These are phyloP conservation scores for Pythium sp. DNA, from an alignment of 352 stramenopile genomes.

Conservation along the genomic window DNA sequence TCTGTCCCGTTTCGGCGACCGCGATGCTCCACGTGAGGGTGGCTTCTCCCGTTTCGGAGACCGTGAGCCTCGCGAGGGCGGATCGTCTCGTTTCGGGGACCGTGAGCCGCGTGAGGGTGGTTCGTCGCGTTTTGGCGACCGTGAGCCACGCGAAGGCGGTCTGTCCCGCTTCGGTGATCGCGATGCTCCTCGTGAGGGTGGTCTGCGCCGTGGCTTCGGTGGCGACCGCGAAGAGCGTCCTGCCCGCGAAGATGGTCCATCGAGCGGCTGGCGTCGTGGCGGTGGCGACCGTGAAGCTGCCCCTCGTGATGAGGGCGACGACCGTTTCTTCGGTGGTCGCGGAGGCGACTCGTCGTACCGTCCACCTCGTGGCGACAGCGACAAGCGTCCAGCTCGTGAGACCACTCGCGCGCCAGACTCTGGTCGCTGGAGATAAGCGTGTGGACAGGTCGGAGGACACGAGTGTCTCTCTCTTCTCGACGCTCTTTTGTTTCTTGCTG, in stretches of 20 bases:
- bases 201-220: conserved; percentile 32
- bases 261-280: conserved; percentile 25
- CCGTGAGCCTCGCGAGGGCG: conserved; percentile 24
- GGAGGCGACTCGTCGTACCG: conserved; percentile 55
- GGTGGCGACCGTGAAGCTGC: conserved; percentile 23
- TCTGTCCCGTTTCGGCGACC: conserved; percentile 22
- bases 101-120: conserved; percentile 19
- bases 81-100: conserved; percentile 19
- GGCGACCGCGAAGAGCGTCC: conserved; percentile 36
- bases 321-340: conserved; percentile 48
- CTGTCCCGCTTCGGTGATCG: conserved; percentile 21
- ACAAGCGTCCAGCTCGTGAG: conserved; percentile 32
- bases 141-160: conserved; percentile 13
- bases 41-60: conserved; percentile 34
- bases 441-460: neutral
- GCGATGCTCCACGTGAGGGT: conserved; percentile 32
- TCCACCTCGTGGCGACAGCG: conserved; percentile 32
- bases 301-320: conserved; percentile 32
- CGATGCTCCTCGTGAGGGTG: conserved; percentile 27
- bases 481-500: neutral
- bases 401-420: conserved; percentile 48
- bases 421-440: conserved; percentile 60
- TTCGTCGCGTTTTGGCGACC: conserved; percentile 6
- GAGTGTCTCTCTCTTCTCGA: conserved; percentile 1
- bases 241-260: conserved; percentile 19